These are phyloP conservation scores for Aspergillus fructus DNA, from an alignment of 2,329 filamentous ascomycete species.

Conservation along the genomic window DNA sequence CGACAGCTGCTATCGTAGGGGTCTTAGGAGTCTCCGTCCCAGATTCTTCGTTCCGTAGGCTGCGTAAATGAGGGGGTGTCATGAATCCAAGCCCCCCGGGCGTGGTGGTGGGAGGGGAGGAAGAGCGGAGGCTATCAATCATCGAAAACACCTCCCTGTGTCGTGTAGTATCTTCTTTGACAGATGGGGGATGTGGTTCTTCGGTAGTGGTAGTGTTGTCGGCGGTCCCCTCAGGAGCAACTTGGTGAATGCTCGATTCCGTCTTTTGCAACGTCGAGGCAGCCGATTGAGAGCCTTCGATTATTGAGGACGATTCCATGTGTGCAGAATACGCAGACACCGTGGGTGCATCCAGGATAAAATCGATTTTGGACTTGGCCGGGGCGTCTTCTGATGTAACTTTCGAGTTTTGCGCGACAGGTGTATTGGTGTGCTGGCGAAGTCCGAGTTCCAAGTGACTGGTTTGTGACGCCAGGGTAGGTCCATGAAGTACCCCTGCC, in stretches of 20 bases:
- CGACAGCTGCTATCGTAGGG: slow-evolving; percentile 41
- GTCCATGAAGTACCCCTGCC: slow-evolving; percentile 28
- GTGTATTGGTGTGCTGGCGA: not conserved
- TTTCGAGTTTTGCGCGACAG: not conserved
- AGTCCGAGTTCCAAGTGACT: not conserved
- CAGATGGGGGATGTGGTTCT: slow-evolving; percentile 54
- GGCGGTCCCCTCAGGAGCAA: slow-evolving; percentile 58
- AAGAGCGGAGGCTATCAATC: slow-evolving; percentile 66
- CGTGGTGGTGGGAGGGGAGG: slow-evolving; percentile 30
- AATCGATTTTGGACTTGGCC: slow-evolving; percentile 16
- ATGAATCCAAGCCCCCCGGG: slow-evolving; percentile 27
- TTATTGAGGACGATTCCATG: slow-evolving; percentile 32
- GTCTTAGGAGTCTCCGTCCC: slow-evolving; percentile 37
- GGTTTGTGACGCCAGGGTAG: slow-evolving; percentile 4
- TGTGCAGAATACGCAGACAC: slow-evolving; percentile 11
- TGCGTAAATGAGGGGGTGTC: slow-evolving; percentile 30
- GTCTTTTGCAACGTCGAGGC: slow-evolving; percentile 27
- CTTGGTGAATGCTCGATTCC: slow-evolving; percentile 26
- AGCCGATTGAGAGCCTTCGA: slow-evolving; percentile 15
- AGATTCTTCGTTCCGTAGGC: slow-evolving; percentile 24
- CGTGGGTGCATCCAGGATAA: slow-evolving; percentile 16
- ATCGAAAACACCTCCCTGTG: slow-evolving; percentile 61
- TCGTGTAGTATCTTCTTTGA: slow-evolving; percentile 68
- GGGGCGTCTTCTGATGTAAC: slow-evolving; percentile 6
- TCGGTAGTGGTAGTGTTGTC: slow-evolving; percentile 68